A percentile compares a stretch with the other conserved stretches of the same genome.
Conservation (phyloP, 352 stramenopile genomes). For the Phytophthora pistaciae region DNA sequence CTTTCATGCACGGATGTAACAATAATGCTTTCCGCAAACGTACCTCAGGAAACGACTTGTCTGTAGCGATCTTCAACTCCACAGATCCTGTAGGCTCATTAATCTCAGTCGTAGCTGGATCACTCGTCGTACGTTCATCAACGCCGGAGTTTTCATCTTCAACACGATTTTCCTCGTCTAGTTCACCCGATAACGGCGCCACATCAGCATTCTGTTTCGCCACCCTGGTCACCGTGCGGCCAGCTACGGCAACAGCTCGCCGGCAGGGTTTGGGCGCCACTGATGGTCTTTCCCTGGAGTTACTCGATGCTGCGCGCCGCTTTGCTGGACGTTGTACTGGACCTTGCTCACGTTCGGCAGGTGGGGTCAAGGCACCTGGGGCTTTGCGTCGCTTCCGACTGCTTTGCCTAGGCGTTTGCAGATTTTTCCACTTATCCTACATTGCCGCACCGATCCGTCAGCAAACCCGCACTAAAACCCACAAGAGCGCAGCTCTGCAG, state of each 20-base stretch:
- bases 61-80: constrained; percentile 36
- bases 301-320: background rate
- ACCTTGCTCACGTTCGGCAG: background rate
- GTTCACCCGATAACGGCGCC: background rate
- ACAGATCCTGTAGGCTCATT: constrained; percentile 2
- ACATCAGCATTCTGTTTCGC: background rate
- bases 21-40: too few species aligned
- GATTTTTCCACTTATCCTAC: constrained; percentile 62
- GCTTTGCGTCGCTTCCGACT: constrained; percentile 15
- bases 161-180: background rate
- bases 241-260: background rate
- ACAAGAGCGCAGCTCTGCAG: too few species aligned
- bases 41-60: constrained; percentile 48
- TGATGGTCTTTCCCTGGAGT: background rate
- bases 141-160: background rate
- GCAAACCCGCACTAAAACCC: background rate
- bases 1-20: background rate
- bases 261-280: background rate
- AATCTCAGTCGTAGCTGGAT: background rate
- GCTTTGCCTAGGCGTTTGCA: constrained; percentile 12
- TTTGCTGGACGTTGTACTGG: background rate
- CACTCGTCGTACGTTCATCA: background rate
- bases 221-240: background rate
- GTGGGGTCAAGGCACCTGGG: background rate
- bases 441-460: background rate